Conservation (phyloP, 2,329 filamentous ascomycete genomes). For the Aspergillus awamori region DNA sequence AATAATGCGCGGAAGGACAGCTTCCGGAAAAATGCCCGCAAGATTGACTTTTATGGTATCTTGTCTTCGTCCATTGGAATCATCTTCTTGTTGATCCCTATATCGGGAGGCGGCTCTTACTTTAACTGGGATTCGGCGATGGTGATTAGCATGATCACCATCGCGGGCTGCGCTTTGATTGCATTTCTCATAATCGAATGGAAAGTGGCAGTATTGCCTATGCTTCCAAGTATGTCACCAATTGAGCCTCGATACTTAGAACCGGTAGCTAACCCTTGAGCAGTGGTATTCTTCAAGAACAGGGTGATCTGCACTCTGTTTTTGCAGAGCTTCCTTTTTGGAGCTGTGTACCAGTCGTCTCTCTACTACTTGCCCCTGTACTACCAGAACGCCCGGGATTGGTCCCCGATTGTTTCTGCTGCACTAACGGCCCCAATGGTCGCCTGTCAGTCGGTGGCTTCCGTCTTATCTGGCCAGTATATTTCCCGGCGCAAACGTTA, state of each 20-base stretch:
- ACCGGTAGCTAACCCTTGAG: constrained; percentile 11
- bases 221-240: constrained; percentile 53
- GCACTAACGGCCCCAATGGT: constrained; percentile 56
- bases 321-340: constrained; percentile 62
- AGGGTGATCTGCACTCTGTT: constrained; percentile 58
- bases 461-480: constrained; percentile 57
- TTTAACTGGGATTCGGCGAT: constrained; percentile 60
- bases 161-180: constrained; percentile 52
- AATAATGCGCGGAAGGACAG: constrained; percentile 53
- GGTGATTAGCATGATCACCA: constrained; percentile 61
- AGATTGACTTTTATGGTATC: constrained; percentile 64
- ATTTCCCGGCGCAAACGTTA: constrained; percentile 62
- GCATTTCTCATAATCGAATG: constrained; percentile 59
- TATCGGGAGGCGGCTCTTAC: constrained; percentile 63
- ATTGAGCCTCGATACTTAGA: too few relatives aligned
- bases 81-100: constrained; percentile 64
- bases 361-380: constrained; percentile 66
- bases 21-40: constrained; percentile 52
- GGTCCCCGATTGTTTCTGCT: constrained; percentile 53
- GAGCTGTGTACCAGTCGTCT: constrained; percentile 61
- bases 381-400: constrained; percentile 59
- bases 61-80: constrained; percentile 59
- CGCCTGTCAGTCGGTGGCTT: constrained; percentile 45
- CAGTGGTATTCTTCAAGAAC: constrained; percentile 56
- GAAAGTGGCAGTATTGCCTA: constrained; percentile 59